phyloP scores from a whole-genome alignment of 2,329 filamentous ascomycete species.

The Sphaceloma murrayae region DNA sequence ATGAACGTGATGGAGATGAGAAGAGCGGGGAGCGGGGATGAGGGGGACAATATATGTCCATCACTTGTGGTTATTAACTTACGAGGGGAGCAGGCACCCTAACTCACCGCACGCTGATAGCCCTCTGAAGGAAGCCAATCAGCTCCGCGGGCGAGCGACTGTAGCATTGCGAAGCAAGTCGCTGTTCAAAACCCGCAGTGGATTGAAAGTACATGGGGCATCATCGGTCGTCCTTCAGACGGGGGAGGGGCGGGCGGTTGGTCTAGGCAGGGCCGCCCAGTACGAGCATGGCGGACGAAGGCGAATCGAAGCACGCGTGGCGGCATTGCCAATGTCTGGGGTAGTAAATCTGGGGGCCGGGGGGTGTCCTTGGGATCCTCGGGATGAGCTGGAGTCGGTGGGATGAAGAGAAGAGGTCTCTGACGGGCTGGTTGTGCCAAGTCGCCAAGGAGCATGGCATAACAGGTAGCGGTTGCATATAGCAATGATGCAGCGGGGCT shows the following conservation, averaged over 20 bases:
- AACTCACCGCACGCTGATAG: no score
- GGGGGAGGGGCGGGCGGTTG: no score
- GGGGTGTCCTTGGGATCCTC: neutral
- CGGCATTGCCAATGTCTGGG: constrained; percentile 13
- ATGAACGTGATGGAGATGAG: constrained; percentile 3
- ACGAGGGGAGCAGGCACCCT: no score
- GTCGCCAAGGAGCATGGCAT: neutral
- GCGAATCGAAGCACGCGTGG: constrained; percentile 1
- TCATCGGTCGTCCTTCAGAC: no score
- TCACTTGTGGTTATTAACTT: no score
- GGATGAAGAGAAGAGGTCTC: neutral
- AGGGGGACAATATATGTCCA: constrained; percentile 13
- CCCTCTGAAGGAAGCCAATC: neutral
- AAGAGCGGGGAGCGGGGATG: neutral
- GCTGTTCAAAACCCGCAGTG: neutral
- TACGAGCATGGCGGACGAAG: constrained; percentile 7
- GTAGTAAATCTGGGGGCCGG: constrained; percentile 9
- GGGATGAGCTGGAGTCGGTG: constrained; percentile 1
- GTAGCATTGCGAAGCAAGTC: constrained; percentile 4
- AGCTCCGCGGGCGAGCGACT: neutral
- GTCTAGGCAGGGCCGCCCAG: constrained; percentile 7
- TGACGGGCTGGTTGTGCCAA: neutral
- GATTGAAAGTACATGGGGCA: no score
- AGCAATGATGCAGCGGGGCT: no score
- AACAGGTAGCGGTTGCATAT: no score